phyloP scores from a whole-genome alignment of 83 land plant genomes.

The Picea mariana region DNA sequence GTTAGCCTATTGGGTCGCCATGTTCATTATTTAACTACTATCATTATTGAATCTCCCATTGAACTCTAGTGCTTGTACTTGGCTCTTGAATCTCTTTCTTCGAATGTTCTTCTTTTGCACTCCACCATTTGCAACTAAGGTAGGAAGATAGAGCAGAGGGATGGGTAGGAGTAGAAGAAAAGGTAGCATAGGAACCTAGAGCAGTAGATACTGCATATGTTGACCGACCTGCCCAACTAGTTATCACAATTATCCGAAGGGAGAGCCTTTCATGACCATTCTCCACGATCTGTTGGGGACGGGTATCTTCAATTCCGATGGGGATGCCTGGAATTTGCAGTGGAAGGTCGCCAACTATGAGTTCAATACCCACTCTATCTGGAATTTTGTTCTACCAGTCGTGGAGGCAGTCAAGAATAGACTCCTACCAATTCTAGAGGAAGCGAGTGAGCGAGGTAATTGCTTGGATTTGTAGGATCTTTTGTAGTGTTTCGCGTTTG shows the following conservation, averaged over 20 bases:
- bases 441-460: neutral
- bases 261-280: neutral
- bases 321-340: neutral
- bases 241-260: neutral
- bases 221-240: no score
- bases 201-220: no score
- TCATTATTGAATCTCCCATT: no score
- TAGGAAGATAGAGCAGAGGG: no score
- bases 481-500: slow-evolving; percentile 14
- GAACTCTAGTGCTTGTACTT: no score
- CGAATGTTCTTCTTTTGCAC: no score
- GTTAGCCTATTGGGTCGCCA: no score
- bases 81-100: no score
- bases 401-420: neutral
- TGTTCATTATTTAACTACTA: no score
- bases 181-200: no score
- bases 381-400: neutral
- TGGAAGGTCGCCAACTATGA: neutral
- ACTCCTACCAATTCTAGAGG: neutral
- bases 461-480: neutral
- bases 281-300: neutral
- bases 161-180: no score
- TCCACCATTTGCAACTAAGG: no score
- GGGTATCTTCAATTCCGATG: neutral
- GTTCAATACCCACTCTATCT: neutral